These are phyloP conservation scores for Botrytis squamosa DNA, from an alignment of 2,329 filamentous ascomycete genomes.

Conservation along the genomic window DNA sequence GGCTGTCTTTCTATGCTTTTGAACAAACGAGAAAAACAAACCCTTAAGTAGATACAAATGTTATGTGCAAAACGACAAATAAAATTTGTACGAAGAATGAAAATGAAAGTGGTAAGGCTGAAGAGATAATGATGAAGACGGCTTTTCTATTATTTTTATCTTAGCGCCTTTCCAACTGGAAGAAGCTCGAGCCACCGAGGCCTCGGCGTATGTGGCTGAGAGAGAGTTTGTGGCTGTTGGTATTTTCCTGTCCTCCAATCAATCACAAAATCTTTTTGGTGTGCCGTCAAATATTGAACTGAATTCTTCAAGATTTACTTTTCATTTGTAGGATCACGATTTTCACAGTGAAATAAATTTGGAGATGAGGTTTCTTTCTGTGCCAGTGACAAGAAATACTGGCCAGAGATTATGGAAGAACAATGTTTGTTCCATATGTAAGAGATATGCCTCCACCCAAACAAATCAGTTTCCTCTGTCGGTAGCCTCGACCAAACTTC, in stretches of 20 bases:
- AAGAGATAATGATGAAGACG: conserved; percentile 10
- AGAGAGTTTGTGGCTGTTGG: background rate
- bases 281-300: background rate
- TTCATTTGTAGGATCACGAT: background rate
- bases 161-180: background rate
- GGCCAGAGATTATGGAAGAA: conserved; percentile 16
- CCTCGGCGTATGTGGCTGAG: background rate
- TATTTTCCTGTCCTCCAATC: background rate
- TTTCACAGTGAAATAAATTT: background rate
- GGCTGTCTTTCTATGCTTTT: background rate
- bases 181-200: background rate
- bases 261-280: background rate
- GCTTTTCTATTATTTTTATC: conserved; percentile 14
- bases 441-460: conserved; percentile 13
- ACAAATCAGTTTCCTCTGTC: conserved; percentile 21
- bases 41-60: background rate
- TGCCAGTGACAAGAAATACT: conserved; percentile 9
- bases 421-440: conserved; percentile 11
- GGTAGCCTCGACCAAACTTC: conserved; percentile 38
- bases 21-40: background rate
- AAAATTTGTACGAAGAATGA: conserved; percentile 6
- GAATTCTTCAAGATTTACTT: background rate
- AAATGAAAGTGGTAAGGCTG: conserved; percentile 8
- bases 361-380: conserved; percentile 10
- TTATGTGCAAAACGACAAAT: conserved; percentile 13